Evolutionary conservation across 2,329 filamentous ascomycete species (phyloP).

Genomic region (Erysiphe pulchra): DNA sequence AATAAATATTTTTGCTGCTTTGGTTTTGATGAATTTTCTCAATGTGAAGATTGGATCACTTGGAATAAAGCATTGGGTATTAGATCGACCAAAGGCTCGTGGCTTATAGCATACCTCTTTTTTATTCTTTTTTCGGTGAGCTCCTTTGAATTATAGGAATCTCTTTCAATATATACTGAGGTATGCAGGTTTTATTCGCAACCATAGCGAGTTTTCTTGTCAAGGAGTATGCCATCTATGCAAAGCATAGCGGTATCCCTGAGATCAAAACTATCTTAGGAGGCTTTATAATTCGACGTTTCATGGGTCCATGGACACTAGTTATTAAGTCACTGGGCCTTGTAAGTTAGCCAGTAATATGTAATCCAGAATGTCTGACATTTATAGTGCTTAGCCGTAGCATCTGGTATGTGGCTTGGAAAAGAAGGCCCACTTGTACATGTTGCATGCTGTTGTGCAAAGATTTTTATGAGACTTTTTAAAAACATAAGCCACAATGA

Average conservation of each 20-base stretch:
- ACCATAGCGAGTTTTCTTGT: conserved; percentile 55
- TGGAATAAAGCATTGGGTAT: conserved; percentile 60
- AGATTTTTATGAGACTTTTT: conserved; percentile 79
- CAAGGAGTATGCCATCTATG: conserved; percentile 60
- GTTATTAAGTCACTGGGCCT: conserved; percentile 72
- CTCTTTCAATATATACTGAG: conserved; percentile 50
- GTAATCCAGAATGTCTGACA: neutral
- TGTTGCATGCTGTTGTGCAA: conserved; percentile 89
- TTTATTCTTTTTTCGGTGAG: conserved; percentile 64
- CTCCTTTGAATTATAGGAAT: conserved; percentile 12
- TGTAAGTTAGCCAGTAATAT: conserved; percentile 21
- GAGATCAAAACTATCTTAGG: conserved; percentile 94
- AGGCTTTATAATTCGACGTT: conserved; percentile 73
- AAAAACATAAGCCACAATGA: conserved; percentile 63
- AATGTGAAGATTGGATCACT: conserved; percentile 67
- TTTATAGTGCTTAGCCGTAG: conserved; percentile 38
- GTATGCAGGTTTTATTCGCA: conserved; percentile 59
- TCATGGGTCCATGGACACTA: conserved; percentile 72
- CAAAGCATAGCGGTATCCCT: conserved; percentile 84
- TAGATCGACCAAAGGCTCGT: conserved; percentile 38
- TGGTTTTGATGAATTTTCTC: conserved; percentile 58
- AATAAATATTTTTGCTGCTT: conserved; percentile 97
- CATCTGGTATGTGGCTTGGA: conserved; percentile 85
- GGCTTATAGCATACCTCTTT: conserved; percentile 67
- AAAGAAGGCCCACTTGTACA: conserved; percentile 93